A percentile compares a stretch with the other conserved stretches of the same genome.
These are phyloP conservation scores for Trametes polyzona DNA, from an alignment of 1,284 basidiomycete genomes.

Conservation along the genomic window DNA sequence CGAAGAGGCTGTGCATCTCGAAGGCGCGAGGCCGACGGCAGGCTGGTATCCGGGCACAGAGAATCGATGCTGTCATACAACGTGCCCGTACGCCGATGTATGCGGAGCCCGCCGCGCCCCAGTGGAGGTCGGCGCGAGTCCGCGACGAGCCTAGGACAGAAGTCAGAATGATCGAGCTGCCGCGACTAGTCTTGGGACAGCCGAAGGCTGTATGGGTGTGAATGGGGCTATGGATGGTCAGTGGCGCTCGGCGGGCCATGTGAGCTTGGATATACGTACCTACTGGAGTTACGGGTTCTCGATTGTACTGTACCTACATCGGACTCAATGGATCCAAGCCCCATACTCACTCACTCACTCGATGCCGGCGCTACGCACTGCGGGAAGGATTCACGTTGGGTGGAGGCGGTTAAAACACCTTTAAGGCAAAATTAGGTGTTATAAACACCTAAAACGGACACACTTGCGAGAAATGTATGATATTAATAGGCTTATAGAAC, in stretches of 20 bases:
- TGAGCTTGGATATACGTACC: neutral
- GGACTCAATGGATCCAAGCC: too few relatives aligned
- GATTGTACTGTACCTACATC: too few relatives aligned
- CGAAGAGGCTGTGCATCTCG: slow-evolving; percentile 8
- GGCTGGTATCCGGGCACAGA: slow-evolving; percentile 7
- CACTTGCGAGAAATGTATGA: too few relatives aligned
- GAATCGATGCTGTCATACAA: slow-evolving; percentile 11
- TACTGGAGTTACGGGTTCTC: too few relatives aligned
- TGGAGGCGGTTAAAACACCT: too few relatives aligned
- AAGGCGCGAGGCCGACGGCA: slow-evolving; percentile 10
- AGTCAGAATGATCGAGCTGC: neutral
- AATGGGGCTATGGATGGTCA: neutral
- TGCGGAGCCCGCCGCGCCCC: neutral
- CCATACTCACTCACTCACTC: too few relatives aligned
- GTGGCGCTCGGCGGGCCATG: neutral
- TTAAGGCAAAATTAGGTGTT: too few relatives aligned
- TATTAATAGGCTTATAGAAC: too few relatives aligned
- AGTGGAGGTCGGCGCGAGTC: neutral
- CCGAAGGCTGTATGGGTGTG: neutral
- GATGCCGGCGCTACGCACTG: too few relatives aligned
- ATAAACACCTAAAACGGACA: too few relatives aligned
- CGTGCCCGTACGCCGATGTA: neutral
- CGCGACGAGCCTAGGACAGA: slow-evolving; percentile 2
- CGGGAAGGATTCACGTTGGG: too few relatives aligned
- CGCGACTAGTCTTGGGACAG: neutral